Evolutionary conservation across 208 protist genomes (phyloP), one percentile per base, ranked within the genome.

Genomic region (Trypanosoma mega): DNA sequence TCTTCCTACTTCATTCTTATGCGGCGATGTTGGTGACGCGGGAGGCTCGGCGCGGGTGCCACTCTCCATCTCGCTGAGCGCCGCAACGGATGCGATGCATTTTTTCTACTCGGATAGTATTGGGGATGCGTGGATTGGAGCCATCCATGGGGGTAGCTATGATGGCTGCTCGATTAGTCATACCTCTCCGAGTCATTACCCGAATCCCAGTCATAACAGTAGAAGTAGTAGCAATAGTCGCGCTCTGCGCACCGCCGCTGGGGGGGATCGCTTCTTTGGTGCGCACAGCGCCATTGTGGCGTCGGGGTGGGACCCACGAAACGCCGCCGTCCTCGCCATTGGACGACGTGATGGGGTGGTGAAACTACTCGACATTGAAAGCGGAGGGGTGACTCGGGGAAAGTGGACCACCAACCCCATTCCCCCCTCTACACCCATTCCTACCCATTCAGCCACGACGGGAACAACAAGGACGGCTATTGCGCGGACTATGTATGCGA

Each of bases 321-420:
- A 76, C 57, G 61, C 72, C 11, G 57, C 75, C 7, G 75, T 76
- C n/a, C 66, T 93, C 6, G 85, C 82, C 0, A 41, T 93, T 8
- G 85, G 85, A 30, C 59, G 78, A 0, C 67, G 74, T 39, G 75
- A 82, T 47, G 81, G 73, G 21, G 51, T 79, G 23, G 74, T 93
- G 64, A 76, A 84, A 62, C 68, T 89, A 16, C 58, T 89, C 26
- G 74, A 90, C 53, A 61, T 90, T 31, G 80, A 93, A 68, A 47
- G 50, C 14, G 73, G 74, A 36, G 63, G 60, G 0, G 44, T 45
- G 63, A 33, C 69, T 16, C 37, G 29, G 55, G 24, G 48, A n/a
- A 26, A 2, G 59, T 41, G 37, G 61, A 74, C 29, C 16, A 43
- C 8, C n/a, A n/a, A n/a, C n/a, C n/a, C n/a, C n/a, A n/a, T n/a